phyloP scores from a whole-genome alignment of 352 stramenopile species.

The Globisporangium solare region DNA sequence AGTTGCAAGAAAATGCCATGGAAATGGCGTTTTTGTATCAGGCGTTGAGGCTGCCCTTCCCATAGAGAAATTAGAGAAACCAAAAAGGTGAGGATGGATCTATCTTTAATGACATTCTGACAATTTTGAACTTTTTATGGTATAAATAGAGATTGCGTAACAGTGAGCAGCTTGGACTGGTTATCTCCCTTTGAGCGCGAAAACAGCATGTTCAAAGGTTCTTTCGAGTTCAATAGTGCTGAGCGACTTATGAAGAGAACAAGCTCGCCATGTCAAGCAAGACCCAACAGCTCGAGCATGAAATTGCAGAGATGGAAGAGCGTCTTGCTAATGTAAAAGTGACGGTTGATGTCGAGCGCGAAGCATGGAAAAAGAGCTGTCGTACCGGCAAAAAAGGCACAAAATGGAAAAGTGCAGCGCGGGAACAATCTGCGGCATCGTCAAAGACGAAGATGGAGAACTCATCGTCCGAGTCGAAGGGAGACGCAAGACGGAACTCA shows the following conservation, averaged over 20 bases:
- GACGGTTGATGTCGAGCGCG: slow-evolving; percentile 41
- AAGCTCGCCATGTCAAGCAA: slow-evolving; percentile 28
- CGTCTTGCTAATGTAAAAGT: slow-evolving; percentile 52
- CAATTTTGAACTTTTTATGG: too few relatives aligned
- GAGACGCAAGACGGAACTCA: background rate
- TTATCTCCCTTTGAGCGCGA: too few relatives aligned
- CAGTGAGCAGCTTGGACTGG: background rate
- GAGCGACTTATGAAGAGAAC: too few relatives aligned
- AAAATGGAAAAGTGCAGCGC: slow-evolving; percentile 57
- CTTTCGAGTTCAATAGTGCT: too few relatives aligned
- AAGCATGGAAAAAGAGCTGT: slow-evolving; percentile 48
- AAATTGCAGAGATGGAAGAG: slow-evolving; percentile 57
- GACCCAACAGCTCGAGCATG: slow-evolving; percentile 43
- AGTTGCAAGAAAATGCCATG: slow-evolving; percentile 73
- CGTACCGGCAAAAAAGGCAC: slow-evolving; percentile 45
- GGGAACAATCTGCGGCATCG: background rate
- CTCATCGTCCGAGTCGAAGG: background rate
- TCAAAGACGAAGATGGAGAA: background rate
- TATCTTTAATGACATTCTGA: slow-evolving; percentile 8
- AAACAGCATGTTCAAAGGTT: too few relatives aligned
- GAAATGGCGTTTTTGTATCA: slow-evolving; percentile 84
- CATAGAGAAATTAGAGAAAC: slow-evolving; percentile 4
- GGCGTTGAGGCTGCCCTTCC: slow-evolving; percentile 46
- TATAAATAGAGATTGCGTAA: too few relatives aligned
- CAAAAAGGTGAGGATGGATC: slow-evolving; percentile 1